phyloP scores from a whole-genome alignment of 2,329 filamentous ascomycete species.

The Paecilomyces formosus region DNA sequence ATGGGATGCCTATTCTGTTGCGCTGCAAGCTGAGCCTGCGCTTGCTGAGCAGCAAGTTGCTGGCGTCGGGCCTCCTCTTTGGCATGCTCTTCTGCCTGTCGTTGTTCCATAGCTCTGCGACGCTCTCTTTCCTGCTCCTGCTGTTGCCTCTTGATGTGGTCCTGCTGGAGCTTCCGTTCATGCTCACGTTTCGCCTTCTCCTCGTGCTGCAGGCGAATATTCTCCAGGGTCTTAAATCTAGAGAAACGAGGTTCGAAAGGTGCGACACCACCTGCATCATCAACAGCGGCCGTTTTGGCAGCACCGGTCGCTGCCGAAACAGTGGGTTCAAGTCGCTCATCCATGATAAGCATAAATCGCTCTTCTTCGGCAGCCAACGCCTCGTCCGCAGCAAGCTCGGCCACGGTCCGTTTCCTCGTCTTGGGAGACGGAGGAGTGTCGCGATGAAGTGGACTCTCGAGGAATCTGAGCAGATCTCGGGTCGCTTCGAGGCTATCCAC shows the following conservation, averaged over 20 bases:
- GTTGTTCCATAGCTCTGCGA: slow-evolving; percentile 35
- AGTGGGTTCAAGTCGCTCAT: slow-evolving; percentile 66
- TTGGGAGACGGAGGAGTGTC: slow-evolving; percentile 75
- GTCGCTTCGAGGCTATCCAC: slow-evolving; percentile 62
- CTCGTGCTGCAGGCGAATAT: slow-evolving; percentile 69
- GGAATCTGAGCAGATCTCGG: slow-evolving; percentile 61
- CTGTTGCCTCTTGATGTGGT: slow-evolving; percentile 41
- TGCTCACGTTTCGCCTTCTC: slow-evolving; percentile 54
- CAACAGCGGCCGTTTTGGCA: slow-evolving; percentile 53
- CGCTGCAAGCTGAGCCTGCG: slow-evolving; percentile 34
- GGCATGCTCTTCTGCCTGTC: slow-evolving; percentile 36
- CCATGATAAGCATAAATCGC: slow-evolving; percentile 84
- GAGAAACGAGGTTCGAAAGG: slow-evolving; percentile 82
- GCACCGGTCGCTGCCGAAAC: slow-evolving; percentile 51
- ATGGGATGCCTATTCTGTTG: slow-evolving; percentile 47
- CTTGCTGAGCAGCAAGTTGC: slow-evolving; percentile 38
- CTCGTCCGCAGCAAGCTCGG: slow-evolving; percentile 91
- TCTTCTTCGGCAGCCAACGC: slow-evolving; percentile 83
- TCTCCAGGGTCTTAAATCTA: slow-evolving; percentile 82
- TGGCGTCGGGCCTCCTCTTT: slow-evolving; percentile 33
- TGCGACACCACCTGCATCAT: slow-evolving; percentile 63
- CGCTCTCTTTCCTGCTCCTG: slow-evolving; percentile 44
- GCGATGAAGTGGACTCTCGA: slow-evolving; percentile 71
- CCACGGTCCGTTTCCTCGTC: slow-evolving; percentile 83
- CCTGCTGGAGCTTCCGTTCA: slow-evolving; percentile 41